Base-by-base conservation (phyloP, 441 rosid genomes). In the Adansonia grandidieri region DNA sequence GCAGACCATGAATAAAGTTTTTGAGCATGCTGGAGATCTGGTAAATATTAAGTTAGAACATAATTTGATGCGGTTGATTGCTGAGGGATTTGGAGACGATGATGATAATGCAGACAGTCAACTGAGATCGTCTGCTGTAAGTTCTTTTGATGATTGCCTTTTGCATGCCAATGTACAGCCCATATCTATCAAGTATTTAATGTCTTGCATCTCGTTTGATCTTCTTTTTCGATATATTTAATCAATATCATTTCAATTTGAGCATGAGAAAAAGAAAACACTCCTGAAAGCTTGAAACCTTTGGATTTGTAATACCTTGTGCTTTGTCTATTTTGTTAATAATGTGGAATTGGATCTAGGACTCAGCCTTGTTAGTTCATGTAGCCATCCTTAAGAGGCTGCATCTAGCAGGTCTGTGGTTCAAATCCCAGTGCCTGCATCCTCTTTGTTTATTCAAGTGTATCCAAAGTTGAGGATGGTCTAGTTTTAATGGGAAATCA, bases 21-120 rank as follows among this genome's bases (percentile, higher is more conserved):
- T 96, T 82, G 96, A 94, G 93, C 99, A 94, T 85, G 99, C 97
- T 0, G 98, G 98, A 75, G 98, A 93, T 87, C 80, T 96, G 76
- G 97, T 96, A 70, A 91, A 94, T 85, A 84, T 88, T 82, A 96
- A 96, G 87, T 95, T 96, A 84, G 98, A 94, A 7, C 98, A 96
- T 80, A 96, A 93, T 85, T 86, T 96, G 84, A 96, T 96, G 96
- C 91, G 95, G 75, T 84, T 96, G 87, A 96, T 96, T 83, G 98
- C 96, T 15, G 98, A 94, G 87, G 99, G 99, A 73, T 92, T 96
- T 75, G 98, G 99, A 44, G 98, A 94, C 85, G 98, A 96, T 58
- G 93, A 94, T 85, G 98, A 92, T 77, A 81, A 85, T 61, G 95
- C 96, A 74, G 96, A 96, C 74, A 91, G 88, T 84, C 93, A 90